phyloP scores from a whole-genome alignment of 202 grass and related monocot genomes.

The Setaria italica region DNA sequence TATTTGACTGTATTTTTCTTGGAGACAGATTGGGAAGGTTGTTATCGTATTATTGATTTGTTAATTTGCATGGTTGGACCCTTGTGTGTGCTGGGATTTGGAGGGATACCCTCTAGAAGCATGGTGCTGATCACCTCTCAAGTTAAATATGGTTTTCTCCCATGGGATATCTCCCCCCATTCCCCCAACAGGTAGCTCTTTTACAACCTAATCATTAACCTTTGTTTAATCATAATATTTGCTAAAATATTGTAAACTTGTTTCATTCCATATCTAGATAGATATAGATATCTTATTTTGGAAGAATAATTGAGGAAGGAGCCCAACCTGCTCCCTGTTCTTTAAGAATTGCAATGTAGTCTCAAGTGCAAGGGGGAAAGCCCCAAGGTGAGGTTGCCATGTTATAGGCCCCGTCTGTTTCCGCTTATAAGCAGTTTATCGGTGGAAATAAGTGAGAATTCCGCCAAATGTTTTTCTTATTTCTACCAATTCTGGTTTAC shows the following conservation, averaged over 20 bases:
- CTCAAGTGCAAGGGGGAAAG: too few species aligned
- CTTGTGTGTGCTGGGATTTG: constrained; percentile 14
- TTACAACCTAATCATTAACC: background rate
- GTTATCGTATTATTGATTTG: constrained; percentile 32
- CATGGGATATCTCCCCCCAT: background rate
- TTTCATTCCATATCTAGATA: constrained; percentile 9
- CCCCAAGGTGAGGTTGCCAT: too few species aligned
- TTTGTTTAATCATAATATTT: background rate
- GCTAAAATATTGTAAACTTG: background rate
- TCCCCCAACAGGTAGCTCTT: background rate
- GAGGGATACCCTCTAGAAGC: constrained; percentile 12
- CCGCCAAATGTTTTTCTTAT: too few species aligned
- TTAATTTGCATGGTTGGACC: constrained; percentile 27
- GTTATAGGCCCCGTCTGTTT: too few species aligned
- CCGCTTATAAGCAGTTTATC: too few species aligned
- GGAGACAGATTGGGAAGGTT: constrained; percentile 28
- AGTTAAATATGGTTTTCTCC: constrained; percentile 30
- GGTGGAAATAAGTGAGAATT: too few species aligned
- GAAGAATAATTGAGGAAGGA: constrained; percentile 4
- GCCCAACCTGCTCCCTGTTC: background rate
- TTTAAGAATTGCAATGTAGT: background rate
- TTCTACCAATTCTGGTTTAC: too few species aligned
- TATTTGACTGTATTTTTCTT: constrained; percentile 32
- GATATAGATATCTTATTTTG: constrained; percentile 10
- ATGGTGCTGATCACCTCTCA: constrained; percentile 14